Evolutionary conservation across 2,329 filamentous ascomycete species (phyloP), one percentile per base, ranked within the genome.

Genomic region (Didymosphaeria variabile): DNA sequence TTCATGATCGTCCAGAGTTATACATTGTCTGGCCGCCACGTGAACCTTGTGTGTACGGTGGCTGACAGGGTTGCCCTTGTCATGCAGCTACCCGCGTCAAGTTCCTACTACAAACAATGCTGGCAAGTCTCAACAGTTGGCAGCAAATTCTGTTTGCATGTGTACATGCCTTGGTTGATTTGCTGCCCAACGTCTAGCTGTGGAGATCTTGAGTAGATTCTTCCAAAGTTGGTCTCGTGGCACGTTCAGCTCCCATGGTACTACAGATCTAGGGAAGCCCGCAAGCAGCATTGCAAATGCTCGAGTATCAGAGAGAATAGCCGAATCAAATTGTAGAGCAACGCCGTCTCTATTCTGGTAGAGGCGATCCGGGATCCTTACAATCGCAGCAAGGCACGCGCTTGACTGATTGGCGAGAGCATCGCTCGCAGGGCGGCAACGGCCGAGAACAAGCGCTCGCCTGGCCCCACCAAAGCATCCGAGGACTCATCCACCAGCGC

Each of bases 401-500:
- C 26, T 2, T 1, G 26, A 29, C 26, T 19, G 38, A n/a, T 40
- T 40, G 38, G 38, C 38, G 15, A 2, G 38, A 40, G 17, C 38
- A 40, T 1, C 15, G 7, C n/a, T 19, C 38, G 26, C 19, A 52
- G n/a, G 49, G 49, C 32, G 12, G 21, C 49, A 23, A 9, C 17
- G 32, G 32, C 49, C 34, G 34, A 36, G 34, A 45, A 19, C 32
- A 52, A 34, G 49, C 49, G 50, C 50, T 15, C 17, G 31, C 12
- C 19, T 6, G n/a, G 21, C 52, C 52, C 52, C 38, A 21, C 52
- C 38, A 55, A 45, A 21, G 29, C 29, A 36, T 7, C 40, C 38
- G 19, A 29, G n/a, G 36, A 36, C 53, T 46, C 53, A 55, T 46
- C 53, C 38, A 34, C 26, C 52, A 53, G 52, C 52, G 52, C 52